These are phyloP conservation scores for Lipomyces oligophaga DNA, from an alignment of 805 yeast species.

Conservation along the genomic window DNA sequence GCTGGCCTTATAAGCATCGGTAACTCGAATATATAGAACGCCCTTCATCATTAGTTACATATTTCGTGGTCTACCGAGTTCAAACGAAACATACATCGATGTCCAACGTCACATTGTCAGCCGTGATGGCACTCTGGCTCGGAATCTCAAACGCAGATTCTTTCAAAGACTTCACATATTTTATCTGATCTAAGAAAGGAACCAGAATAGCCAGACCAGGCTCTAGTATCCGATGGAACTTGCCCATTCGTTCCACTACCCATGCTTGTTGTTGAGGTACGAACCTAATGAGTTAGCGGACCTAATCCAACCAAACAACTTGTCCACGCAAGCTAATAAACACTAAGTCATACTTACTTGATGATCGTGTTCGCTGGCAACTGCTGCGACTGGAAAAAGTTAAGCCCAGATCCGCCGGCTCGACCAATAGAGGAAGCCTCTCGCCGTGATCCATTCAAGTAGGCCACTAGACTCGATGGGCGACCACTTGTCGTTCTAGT, in stretches of 20 bases:
- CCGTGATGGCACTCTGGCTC: slow-evolving; percentile 76
- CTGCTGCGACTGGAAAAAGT: background rate
- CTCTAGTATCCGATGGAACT: slow-evolving; percentile 60
- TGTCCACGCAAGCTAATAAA: no score
- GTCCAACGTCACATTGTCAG: slow-evolving; percentile 79
- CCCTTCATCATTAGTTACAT: slow-evolving; percentile 41
- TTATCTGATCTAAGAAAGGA: slow-evolving; percentile 71
- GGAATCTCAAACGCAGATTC: slow-evolving; percentile 86
- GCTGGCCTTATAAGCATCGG: slow-evolving; percentile 79
- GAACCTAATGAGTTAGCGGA: slow-evolving; percentile 42
- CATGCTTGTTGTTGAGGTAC: slow-evolving; percentile 91
- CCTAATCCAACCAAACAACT: background rate
- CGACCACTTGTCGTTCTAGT: no score
- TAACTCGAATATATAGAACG: slow-evolving; percentile 69
- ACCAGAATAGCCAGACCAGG: slow-evolving; percentile 75
- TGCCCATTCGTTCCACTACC: slow-evolving; percentile 90
- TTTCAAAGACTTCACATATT: slow-evolving; percentile 76
- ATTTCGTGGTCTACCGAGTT: background rate
- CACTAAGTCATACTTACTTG: slow-evolving; percentile 1
- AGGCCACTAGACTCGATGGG: no score
- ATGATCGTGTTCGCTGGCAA: slow-evolving; percentile 24
- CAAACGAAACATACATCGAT: slow-evolving; percentile 46
- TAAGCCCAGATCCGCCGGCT: background rate
- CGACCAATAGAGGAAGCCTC: background rate
- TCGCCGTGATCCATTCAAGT: background rate